Evolutionary conservation across 495 filamentous ascomycete species (phyloP).

Genomic region (Penicillium antarcticum): DNA sequence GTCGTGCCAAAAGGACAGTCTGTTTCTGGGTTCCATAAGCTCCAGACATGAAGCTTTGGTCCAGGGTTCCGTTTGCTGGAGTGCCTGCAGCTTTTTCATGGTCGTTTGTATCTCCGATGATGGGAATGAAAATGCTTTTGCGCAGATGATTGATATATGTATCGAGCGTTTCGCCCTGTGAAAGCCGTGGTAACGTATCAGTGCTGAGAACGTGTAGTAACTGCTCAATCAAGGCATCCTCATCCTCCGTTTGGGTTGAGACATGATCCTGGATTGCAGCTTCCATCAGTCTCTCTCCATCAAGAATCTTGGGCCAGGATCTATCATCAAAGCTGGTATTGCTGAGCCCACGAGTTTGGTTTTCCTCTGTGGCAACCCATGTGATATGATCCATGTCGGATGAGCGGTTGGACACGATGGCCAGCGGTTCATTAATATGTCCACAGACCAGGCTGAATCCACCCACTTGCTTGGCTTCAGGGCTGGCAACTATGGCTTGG

Average conservation of each 20-base stretch:
- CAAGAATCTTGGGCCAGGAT: conserved; percentile 77
- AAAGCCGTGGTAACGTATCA: conserved; percentile 66
- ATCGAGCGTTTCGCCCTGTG: conserved; percentile 55
- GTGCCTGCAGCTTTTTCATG: conserved; percentile 26
- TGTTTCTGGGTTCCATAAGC: conserved; percentile 92
- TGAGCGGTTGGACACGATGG: conserved; percentile 87
- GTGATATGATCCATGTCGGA: conserved; percentile 49
- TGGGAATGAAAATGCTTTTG: conserved; percentile 82
- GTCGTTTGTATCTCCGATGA: conserved; percentile 56
- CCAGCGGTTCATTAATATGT: conserved; percentile 70
- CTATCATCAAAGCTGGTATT: conserved; percentile 76
- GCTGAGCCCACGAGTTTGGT: conserved; percentile 74
- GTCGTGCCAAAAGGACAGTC: conserved; percentile 76
- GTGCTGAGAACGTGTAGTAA: conserved; percentile 67
- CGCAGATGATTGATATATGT: conserved; percentile 66
- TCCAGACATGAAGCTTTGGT: conserved; percentile 31
- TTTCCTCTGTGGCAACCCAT: conserved; percentile 65
- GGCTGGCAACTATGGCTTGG: conserved; percentile 54
- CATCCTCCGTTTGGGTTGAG: conserved; percentile 34
- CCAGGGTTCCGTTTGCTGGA: conserved; percentile 14
- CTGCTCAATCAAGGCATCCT: conserved; percentile 66
- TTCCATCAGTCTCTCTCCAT: conserved; percentile 50
- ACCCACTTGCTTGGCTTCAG: conserved; percentile 60
- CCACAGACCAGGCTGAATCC: conserved; percentile 94
- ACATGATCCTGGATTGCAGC: conserved; percentile 46